Evolutionary conservation across 768 basidiomycete species (phyloP).

Genomic region (Rhizopogon vesiculosus): DNA sequence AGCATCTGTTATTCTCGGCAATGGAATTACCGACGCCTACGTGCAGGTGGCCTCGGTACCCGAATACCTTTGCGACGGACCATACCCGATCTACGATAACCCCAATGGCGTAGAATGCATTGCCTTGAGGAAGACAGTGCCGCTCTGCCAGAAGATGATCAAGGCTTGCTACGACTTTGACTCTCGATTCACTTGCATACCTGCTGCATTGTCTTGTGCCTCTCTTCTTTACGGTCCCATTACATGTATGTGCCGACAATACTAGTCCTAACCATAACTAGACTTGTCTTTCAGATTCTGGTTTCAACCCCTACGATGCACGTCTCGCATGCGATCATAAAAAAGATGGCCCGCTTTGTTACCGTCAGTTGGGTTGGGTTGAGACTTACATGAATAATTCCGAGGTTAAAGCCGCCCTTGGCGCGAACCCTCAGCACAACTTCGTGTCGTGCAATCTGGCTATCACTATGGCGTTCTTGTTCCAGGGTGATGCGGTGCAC

Average conservation of each 20-base stretch:
- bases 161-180: conserved; percentile 63
- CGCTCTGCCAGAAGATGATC: conserved; percentile 71
- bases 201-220: conserved; percentile 78
- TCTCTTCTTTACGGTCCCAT: conserved; percentile 67
- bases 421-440: conserved; percentile 52
- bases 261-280: not conserved
- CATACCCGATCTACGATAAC: conserved; percentile 76
- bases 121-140: conserved; percentile 57
- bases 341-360: conserved; percentile 72
- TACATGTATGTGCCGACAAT: conserved; percentile 45
- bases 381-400: conserved; percentile 84
- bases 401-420: conserved; percentile 72
- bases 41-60: conserved; percentile 77
- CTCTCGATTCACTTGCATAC: conserved; percentile 61
- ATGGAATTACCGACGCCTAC: conserved; percentile 81
- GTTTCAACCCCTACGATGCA: conserved; percentile 88
- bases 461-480: conserved; percentile 74
- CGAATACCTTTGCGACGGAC: conserved; percentile 79
- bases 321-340: conserved; percentile 66
- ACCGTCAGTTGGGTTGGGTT: conserved; percentile 79
- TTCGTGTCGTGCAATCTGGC: conserved; percentile 74
- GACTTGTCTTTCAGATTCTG: conserved; percentile 41
- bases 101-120: conserved; percentile 63
- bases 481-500: conserved; percentile 85
- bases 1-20: conserved; percentile 79